Conservation (phyloP, 2,329 filamentous ascomycete genomes). For the Aspergillus fischeri region DNA sequence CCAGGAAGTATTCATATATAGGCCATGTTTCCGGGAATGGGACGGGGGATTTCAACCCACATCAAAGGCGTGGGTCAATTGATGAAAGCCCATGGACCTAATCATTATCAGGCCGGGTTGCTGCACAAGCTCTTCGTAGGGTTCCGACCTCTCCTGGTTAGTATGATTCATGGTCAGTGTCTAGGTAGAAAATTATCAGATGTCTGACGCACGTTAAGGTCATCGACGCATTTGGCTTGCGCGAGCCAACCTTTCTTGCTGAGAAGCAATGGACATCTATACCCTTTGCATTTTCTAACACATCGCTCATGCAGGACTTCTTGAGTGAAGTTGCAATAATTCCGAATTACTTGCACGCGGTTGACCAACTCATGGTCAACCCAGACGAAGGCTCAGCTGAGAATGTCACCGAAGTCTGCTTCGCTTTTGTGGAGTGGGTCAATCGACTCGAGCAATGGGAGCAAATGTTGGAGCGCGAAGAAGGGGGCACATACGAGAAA, state of each 20-base stretch:
- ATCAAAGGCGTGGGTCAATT: slow-evolving; percentile 32
- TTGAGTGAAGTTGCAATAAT: slow-evolving; percentile 27
- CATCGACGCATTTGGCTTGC: slow-evolving; percentile 25
- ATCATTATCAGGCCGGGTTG: slow-evolving; percentile 29
- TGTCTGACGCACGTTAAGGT: slow-evolving; percentile 18
- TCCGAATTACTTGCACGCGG: slow-evolving; percentile 24
- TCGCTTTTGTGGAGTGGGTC: background rate
- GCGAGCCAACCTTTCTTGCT: slow-evolving; percentile 30
- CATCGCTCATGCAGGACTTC: slow-evolving; percentile 32
- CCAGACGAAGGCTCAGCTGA: background rate
- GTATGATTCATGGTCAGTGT: slow-evolving; percentile 4
- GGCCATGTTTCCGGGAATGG: slow-evolving; percentile 31
- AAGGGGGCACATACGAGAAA: background rate
- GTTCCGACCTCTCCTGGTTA: slow-evolving; percentile 38
- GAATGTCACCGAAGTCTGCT: background rate
- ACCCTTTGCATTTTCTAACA: slow-evolving; percentile 25
- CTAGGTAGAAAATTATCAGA: too few relatives aligned
- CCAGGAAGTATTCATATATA: slow-evolving; percentile 12
- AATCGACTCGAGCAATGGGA: background rate
- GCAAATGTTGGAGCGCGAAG: background rate
- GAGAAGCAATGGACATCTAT: slow-evolving; percentile 24
- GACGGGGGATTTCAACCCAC: slow-evolving; percentile 27
- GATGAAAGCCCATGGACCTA: slow-evolving; percentile 29
- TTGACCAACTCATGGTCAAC: slow-evolving; percentile 11
- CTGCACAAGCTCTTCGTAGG: slow-evolving; percentile 39